Evolutionary conservation across 2,329 filamentous ascomycete species (phyloP).

Genomic region (Venturiaceae sp.): DNA sequence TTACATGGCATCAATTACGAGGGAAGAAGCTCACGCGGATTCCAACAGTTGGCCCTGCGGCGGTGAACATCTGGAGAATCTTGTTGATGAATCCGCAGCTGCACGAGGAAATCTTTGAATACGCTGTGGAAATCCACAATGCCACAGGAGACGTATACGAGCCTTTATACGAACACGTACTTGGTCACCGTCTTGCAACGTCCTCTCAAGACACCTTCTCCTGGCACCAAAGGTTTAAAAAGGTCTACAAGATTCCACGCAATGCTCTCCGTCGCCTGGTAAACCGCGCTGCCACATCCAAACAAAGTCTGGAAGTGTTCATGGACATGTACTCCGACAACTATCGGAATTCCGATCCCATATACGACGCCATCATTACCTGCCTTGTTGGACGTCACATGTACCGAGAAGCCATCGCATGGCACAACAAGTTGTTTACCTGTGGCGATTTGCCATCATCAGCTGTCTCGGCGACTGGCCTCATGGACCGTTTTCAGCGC

Average conservation of each 20-base stretch:
- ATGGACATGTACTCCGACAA: constrained; percentile 27
- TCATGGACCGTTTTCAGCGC: background rate
- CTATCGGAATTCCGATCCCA: background rate
- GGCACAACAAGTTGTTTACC: constrained; percentile 22
- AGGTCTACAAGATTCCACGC: background rate
- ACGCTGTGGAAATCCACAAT: constrained; percentile 31
- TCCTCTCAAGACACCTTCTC: constrained; percentile 10
- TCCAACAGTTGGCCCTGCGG: constrained; percentile 24
- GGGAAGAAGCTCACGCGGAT: background rate
- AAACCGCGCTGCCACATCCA: constrained; percentile 14
- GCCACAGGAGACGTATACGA: constrained; percentile 23
- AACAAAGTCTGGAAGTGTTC: constrained; percentile 17
- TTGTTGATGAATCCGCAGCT: constrained; percentile 29
- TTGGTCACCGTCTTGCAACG: constrained; percentile 16
- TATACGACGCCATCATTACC: constrained; percentile 31
- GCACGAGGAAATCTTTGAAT: constrained; percentile 25
- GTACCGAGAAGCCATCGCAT: constrained; percentile 20
- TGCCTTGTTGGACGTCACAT: constrained; percentile 18
- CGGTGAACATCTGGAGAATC: constrained; percentile 34
- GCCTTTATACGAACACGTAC: constrained; percentile 29
- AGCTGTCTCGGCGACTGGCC: background rate
- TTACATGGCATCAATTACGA: background rate
- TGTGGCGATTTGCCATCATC: background rate
- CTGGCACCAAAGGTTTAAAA: background rate
- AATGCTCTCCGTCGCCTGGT: background rate